phyloP scores from a whole-genome alignment of 768 basidiomycete genomes.

The Phlegmacium glaucopus region DNA sequence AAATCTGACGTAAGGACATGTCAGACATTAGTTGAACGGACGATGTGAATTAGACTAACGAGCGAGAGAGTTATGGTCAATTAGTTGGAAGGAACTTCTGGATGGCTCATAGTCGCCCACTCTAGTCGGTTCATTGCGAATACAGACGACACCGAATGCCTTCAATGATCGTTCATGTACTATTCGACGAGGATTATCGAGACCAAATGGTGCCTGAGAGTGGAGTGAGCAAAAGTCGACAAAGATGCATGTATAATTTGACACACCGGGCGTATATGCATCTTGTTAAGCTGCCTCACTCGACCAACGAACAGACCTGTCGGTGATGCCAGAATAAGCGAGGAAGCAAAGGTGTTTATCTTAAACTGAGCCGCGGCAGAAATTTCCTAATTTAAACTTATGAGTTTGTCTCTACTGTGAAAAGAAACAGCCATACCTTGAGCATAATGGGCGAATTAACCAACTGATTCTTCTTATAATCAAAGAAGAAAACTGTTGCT shows the following conservation, averaged over 20 bases:
- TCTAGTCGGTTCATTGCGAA: conserved; percentile 49
- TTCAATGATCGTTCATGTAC: conserved; percentile 51
- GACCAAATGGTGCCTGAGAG: conserved; percentile 63
- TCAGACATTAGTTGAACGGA: background rate
- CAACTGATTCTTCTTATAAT: conserved; percentile 49
- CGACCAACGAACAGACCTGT: conserved; percentile 61
- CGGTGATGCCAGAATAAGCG: conserved; percentile 57
- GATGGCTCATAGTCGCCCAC: conserved; percentile 45
- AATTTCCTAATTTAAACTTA: conserved; percentile 39
- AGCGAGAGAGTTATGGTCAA: conserved; percentile 63
- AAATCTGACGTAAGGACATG: conserved; percentile 31
- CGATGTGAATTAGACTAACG: conserved; percentile 37
- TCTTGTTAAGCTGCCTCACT: conserved; percentile 65
- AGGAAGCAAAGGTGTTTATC: conserved; percentile 42
- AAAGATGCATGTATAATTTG: conserved; percentile 2
- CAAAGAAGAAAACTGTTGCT: conserved; percentile 66
- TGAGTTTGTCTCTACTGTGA: background rate
- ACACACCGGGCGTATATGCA: conserved; percentile 76
- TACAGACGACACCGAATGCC: conserved; percentile 65
- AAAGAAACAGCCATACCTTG: conserved; percentile 38
- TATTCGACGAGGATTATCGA: conserved; percentile 68
- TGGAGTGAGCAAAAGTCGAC: conserved; percentile 4
- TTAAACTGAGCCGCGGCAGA: conserved; percentile 49
- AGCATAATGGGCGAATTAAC: conserved; percentile 69
- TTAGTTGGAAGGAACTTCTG: conserved; percentile 57